Conservation (phyloP, 208 protist genomes). For the Angomonas deanei region DNA sequence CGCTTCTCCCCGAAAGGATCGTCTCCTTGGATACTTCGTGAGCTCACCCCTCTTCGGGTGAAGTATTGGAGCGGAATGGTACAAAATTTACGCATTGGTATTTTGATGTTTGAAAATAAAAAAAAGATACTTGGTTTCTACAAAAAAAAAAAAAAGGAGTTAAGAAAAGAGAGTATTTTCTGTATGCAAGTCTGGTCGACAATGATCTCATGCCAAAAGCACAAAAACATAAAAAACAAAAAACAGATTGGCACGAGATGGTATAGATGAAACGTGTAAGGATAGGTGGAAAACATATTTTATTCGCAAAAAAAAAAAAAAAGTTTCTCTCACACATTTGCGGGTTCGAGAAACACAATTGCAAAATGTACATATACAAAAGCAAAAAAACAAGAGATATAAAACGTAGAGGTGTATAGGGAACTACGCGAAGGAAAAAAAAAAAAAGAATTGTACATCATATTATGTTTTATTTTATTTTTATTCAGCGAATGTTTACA, state of each 20-base stretch:
- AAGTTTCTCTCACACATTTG: too few relatives aligned
- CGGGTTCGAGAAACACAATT: too few relatives aligned
- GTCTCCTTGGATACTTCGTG: constrained; percentile 44
- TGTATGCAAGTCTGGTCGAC: constrained; percentile 5
- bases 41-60: constrained; percentile 19
- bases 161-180: not conserved
- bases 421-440: too few relatives aligned
- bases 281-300: not conserved
- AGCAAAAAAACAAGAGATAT: not conserved
- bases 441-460: constrained; percentile 1
- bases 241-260: too few relatives aligned
- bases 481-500: not conserved
- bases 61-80: not conserved
- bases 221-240: too few relatives aligned
- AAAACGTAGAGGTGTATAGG: too few relatives aligned
- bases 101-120: too few relatives aligned
- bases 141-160: constrained; percentile 5
- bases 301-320: constrained; percentile 3
- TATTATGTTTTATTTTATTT: not conserved
- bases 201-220: too few relatives aligned
- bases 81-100: too few relatives aligned
- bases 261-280: too few relatives aligned
- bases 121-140: too few relatives aligned
- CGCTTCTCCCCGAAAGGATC: constrained; percentile 76
- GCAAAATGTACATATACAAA: not conserved